A percentile compares a stretch with the other conserved stretches of the same genome.
phyloP scores from a whole-genome alignment of 495 filamentous ascomycete species.

The Amphirosellinia nigrospora region DNA sequence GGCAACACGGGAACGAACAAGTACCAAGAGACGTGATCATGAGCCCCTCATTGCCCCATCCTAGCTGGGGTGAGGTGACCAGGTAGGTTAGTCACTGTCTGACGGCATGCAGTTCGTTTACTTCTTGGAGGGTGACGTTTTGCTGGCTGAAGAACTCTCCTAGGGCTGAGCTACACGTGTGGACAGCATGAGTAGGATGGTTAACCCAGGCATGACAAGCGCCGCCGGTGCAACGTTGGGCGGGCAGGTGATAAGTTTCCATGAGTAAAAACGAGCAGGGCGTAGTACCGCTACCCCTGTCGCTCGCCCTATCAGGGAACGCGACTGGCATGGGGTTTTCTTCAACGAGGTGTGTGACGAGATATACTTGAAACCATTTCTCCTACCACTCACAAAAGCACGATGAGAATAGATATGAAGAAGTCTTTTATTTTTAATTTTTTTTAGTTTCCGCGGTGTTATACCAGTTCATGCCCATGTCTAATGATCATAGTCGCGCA shows the following conservation, averaged over 20 bases:
- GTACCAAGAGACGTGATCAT: conserved; percentile 12
- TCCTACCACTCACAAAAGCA: neutral
- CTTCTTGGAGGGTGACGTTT: neutral
- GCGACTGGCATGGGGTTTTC: neutral
- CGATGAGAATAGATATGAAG: neutral
- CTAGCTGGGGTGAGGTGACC: conserved; percentile 6
- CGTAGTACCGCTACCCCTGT: conserved; percentile 13
- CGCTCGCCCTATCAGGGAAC: conserved; percentile 15
- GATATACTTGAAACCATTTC: conserved; percentile 2
- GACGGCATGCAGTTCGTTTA: conserved; percentile 1
- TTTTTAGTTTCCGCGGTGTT: too few relatives aligned
- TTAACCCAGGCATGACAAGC: conserved; percentile 14
- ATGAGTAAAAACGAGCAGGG: conserved; percentile 10
- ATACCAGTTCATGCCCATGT: neutral
- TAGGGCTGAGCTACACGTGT: conserved; percentile 27
- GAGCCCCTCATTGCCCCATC: conserved; percentile 25
- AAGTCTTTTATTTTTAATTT: too few relatives aligned
- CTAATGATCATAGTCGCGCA: neutral
- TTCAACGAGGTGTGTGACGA: conserved; percentile 4
- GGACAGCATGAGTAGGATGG: conserved; percentile 22
- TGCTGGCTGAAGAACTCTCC: conserved; percentile 3
- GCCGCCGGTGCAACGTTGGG: conserved; percentile 13
- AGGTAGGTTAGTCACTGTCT: conserved; percentile 11
- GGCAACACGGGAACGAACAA: conserved; percentile 12
- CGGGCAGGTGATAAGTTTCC: conserved; percentile 20